Conservation (phyloP, 306 rosid species). For the Neltuma alba region DNA sequence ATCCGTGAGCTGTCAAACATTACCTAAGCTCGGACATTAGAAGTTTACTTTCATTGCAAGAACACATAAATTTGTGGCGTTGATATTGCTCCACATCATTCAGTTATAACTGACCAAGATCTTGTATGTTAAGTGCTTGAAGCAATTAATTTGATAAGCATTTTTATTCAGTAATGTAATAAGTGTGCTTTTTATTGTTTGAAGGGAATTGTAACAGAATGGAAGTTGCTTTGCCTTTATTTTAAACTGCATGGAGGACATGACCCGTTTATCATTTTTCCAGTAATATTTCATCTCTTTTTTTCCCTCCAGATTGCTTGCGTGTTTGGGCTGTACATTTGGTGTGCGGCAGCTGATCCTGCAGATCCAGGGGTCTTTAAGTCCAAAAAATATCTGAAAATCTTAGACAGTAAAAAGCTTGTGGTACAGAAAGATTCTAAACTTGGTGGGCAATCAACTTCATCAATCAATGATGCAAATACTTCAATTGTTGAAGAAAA, state of each 20-base stretch:
- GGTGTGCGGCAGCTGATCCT: constrained; percentile 99
- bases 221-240: background rate
- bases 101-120: background rate
- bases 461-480: constrained; percentile 64
- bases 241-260: constrained; percentile 10
- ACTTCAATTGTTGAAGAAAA: constrained; percentile 60
- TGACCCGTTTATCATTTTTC: constrained; percentile 21
- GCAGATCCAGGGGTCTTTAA: constrained; percentile 94
- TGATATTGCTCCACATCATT: constrained; percentile 4
- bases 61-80: background rate
- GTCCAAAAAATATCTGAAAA: constrained; percentile 79
- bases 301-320: constrained; percentile 68
- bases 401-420: constrained; percentile 58
- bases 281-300: constrained; percentile 40
- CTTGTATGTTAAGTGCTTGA: constrained; percentile 21
- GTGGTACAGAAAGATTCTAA: constrained; percentile 57
- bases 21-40: background rate
- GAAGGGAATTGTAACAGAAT: constrained; percentile 5
- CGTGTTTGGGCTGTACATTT: constrained; percentile 81
- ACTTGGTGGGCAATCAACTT: constrained; percentile 68
- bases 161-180: background rate
- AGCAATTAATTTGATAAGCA: background rate
- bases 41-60: constrained; percentile 9
- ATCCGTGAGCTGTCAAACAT: background rate
- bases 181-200: constrained; percentile 2